Evolutionary conservation across 116 monocot species (phyloP).

Genomic region (Posidonia oceanica): DNA sequence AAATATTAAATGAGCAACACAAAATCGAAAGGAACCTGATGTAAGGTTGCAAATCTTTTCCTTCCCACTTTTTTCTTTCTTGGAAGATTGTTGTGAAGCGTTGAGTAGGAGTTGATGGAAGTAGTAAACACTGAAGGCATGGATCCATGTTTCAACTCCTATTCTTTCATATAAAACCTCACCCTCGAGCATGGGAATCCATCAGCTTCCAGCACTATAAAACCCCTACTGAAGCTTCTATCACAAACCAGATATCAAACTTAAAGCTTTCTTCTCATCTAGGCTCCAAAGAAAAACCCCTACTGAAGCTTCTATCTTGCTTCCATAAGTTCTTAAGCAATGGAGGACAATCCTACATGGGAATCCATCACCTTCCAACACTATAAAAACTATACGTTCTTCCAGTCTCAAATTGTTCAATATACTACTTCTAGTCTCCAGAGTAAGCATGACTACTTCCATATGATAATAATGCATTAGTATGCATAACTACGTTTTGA

Average conservation of each 20-base stretch:
- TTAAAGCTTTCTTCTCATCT: conserved; percentile 47
- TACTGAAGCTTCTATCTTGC: conserved; percentile 4
- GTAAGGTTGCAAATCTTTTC: conserved; percentile 36
- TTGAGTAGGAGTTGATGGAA: conserved; percentile 54
- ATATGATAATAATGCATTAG: too few relatives aligned
- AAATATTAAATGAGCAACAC: background rate
- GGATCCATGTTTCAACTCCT: conserved; percentile 24
- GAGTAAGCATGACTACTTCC: too few relatives aligned
- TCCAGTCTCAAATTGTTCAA: too few relatives aligned
- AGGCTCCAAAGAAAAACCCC: conserved; percentile 36
- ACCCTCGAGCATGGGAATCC: conserved; percentile 70
- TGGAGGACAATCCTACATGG: conserved; percentile 25
- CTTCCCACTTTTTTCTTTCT: conserved; percentile 74
- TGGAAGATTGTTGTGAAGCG: conserved; percentile 69
- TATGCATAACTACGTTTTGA: too few relatives aligned
- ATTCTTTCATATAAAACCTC: conserved; percentile 66
- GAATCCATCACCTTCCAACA: conserved; percentile 62
- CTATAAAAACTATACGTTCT: conserved; percentile 15
- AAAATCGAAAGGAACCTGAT: conserved; percentile 12
- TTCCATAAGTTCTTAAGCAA: too few relatives aligned
- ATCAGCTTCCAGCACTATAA: conserved; percentile 48
- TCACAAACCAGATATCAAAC: too few relatives aligned
- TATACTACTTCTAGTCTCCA: too few relatives aligned
- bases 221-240: conserved; percentile 31
- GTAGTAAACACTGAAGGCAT: conserved; percentile 46